A percentile compares a stretch with the other conserved stretches of the same genome.
phyloP scores from a whole-genome alignment of 352 stramenopile species.

The Pseudoperonospora humuli region DNA sequence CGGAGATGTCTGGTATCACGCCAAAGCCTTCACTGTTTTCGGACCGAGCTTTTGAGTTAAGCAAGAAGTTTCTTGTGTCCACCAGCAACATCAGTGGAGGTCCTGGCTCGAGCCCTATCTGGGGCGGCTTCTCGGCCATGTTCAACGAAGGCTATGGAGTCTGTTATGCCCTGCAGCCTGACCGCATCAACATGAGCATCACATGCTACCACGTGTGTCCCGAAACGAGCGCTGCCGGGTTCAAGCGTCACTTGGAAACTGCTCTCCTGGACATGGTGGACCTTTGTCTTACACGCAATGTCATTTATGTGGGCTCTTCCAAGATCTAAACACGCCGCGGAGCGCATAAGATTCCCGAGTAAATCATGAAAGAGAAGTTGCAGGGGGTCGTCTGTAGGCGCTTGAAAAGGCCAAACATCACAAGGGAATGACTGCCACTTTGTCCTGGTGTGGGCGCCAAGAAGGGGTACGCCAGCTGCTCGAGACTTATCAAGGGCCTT shows the following conservation, averaged over 20 bases:
- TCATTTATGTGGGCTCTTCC: slow-evolving; percentile 84
- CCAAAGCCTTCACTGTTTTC: slow-evolving; percentile 88
- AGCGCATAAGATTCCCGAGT: no score
- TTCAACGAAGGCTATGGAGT: slow-evolving; percentile 93
- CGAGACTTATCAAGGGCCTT: no score
- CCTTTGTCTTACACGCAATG: slow-evolving; percentile 84
- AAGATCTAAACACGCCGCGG: slow-evolving; percentile 86
- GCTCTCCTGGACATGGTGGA: slow-evolving; percentile 93
- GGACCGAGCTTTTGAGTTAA: slow-evolving; percentile 88
- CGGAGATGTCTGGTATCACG: slow-evolving; percentile 86
- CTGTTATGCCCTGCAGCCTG: slow-evolving; percentile 92
- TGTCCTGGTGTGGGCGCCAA: no score
- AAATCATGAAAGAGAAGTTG: no score
- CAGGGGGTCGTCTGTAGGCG: no score
- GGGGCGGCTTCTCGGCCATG: slow-evolving; percentile 94
- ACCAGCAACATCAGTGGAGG: slow-evolving; percentile 94
- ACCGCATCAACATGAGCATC: slow-evolving; percentile 94
- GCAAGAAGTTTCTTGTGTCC: slow-evolving; percentile 93
- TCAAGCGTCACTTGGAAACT: slow-evolving; percentile 90
- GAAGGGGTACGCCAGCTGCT: no score
- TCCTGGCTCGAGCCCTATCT: slow-evolving; percentile 91
- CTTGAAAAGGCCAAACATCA: no score
- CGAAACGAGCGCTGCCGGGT: slow-evolving; percentile 70
- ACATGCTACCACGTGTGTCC: slow-evolving; percentile 81
- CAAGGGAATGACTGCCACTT: no score